Percentiles rank a stretch among this genome's conserved stretches.
Evolutionary conservation across 768 basidiomycete species (phyloP).

Genomic region (Trametes cinnabarina): DNA sequence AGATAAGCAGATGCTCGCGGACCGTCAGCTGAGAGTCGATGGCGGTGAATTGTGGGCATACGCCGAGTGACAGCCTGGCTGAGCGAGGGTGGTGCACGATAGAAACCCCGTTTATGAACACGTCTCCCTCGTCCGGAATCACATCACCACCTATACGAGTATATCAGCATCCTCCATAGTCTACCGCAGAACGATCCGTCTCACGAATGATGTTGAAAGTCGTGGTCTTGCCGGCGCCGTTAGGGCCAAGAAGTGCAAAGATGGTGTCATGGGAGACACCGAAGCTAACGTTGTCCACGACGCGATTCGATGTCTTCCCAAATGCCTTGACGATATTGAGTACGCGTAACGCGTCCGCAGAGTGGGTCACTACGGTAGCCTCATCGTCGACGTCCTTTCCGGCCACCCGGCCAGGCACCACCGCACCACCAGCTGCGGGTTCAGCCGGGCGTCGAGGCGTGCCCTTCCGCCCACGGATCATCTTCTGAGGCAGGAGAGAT

Average conservation of each 20-base stretch:
- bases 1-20: slow-evolving; percentile 69
- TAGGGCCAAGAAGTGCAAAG: slow-evolving; percentile 76
- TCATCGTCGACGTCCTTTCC: slow-evolving; percentile 55
- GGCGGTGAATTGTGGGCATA: slow-evolving; percentile 84
- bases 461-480: slow-evolving; percentile 23
- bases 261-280: slow-evolving; percentile 61
- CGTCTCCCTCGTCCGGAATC: slow-evolving; percentile 65
- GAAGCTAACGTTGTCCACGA: slow-evolving; percentile 73
- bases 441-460: background rate
- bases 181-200: slow-evolving; percentile 26
- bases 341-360: slow-evolving; percentile 60
- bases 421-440: background rate
- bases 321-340: slow-evolving; percentile 63
- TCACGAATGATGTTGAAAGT: slow-evolving; percentile 79
- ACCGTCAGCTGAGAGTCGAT: slow-evolving; percentile 78
- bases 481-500: slow-evolving; percentile 41
- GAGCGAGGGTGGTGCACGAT: slow-evolving; percentile 60
- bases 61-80: slow-evolving; percentile 69
- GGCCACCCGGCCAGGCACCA: background rate
- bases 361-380: slow-evolving; percentile 44
- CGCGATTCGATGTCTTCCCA: slow-evolving; percentile 39
- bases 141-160: slow-evolving; percentile 61
- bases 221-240: slow-evolving; percentile 83
- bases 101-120: slow-evolving; percentile 64
- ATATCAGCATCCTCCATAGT: background rate